A percentile compares a stretch with the other conserved stretches of the same genome.
These are phyloP conservation scores for Tylopilus plumbeoviolaceoides DNA, from an alignment of 768 basidiomycete genomes.

Conservation along the genomic window DNA sequence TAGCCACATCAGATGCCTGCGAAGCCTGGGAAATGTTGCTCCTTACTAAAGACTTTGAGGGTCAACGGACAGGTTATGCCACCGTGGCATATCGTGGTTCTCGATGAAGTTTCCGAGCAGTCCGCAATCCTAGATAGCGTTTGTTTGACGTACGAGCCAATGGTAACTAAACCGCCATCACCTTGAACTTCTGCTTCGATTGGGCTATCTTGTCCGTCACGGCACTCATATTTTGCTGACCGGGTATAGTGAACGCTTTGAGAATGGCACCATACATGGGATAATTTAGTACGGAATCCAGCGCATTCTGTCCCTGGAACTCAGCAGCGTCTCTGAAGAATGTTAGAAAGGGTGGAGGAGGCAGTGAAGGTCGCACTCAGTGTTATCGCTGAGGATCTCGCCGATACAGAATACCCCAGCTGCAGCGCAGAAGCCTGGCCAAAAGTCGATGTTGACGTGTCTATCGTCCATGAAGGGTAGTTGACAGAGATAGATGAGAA, in stretches of 20 bases:
- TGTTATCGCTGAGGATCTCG: conserved; percentile 60
- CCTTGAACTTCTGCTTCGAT: conserved; percentile 52
- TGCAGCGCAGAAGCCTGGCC: conserved; percentile 68
- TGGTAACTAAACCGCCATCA: conserved; percentile 2
- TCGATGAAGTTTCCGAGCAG: conserved; percentile 74
- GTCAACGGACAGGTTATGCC: conserved; percentile 69
- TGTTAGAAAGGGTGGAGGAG: conserved; percentile 13
- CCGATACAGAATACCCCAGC: conserved; percentile 86
- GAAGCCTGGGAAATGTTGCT: not conserved
- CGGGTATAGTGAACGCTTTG: conserved; percentile 68
- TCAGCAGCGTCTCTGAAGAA: conserved; percentile 45
- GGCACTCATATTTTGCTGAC: conserved; percentile 56
- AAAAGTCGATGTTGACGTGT: conserved; percentile 73
- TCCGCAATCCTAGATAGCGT: conserved; percentile 17
- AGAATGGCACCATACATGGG: conserved; percentile 64
- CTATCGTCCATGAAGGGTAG: conserved; percentile 22
- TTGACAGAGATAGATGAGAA: not conserved
- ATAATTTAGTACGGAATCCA: conserved; percentile 71
- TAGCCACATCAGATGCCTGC: conserved; percentile 25
- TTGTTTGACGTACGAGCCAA: not conserved
- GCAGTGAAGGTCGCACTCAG: conserved; percentile 37
- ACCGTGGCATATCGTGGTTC: conserved; percentile 74
- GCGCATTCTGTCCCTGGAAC: conserved; percentile 57
- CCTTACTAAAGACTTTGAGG: conserved; percentile 65
- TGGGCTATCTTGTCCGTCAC: conserved; percentile 49